Evolutionary conservation across 345 rosid genomes (phyloP), one percentile per base, ranked within the genome.

Genomic region (Raphanus raphanistrum): DNA sequence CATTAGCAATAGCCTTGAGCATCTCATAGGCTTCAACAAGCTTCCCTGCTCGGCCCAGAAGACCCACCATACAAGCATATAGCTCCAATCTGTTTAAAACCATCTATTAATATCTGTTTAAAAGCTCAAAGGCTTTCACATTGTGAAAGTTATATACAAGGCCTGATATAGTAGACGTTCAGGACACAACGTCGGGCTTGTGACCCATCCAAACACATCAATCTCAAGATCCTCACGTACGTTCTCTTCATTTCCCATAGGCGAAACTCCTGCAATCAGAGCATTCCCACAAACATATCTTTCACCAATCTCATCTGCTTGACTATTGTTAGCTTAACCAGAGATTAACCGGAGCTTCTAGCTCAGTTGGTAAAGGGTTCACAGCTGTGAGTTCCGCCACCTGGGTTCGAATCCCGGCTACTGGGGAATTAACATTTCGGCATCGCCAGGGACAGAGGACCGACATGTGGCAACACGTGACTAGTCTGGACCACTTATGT

Each of bases 81-180:
- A 90, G 97, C 85, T 92, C 98, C 33, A 84, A 35, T 80, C 95
- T 94, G 2, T 38, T 38, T 12, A 38, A 86, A 21, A 11, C 92
- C 85, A n/a, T 9, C 72, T 17, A 74, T 65, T 81, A 89, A 60
- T 94, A 90, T 90, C 83, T 82, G 70, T 80, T 55, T 84, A 43
- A 94, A 86, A 32, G 93, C 21, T 21, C 21, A 21, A 21, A 21
- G 21, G 21, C 21, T 21, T 21, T 85, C 35, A 52, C 73, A 13
- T 82, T 80, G 9, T 52, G 75, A 15, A 85, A 87, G 78, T 85
- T 94, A 74, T 89, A 88, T 71, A 92, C 94, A 52, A 86, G 78
- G 26, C 97, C 95, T 27, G 97, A 87, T 73, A 92, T 88, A 33
- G 89, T 65, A 0, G 95, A 88, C 66, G 97, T 92, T 93, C 95